Percentiles rank a stretch among this genome's conserved stretches.
Conservation (phyloP, 345 rosid species). For the Jatropha curcas region DNA sequence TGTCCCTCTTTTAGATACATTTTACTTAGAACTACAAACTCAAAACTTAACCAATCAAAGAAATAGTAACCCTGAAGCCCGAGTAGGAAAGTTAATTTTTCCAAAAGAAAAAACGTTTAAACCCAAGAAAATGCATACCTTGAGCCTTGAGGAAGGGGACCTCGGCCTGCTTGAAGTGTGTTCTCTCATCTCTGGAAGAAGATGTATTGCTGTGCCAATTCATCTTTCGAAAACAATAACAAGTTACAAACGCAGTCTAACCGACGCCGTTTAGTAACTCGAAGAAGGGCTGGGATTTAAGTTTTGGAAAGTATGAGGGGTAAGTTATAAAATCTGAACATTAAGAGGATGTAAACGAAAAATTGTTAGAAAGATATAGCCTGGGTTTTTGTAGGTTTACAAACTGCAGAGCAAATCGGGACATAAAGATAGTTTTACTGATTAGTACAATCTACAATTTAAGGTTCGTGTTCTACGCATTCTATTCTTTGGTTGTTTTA, state of each 20-base stretch:
- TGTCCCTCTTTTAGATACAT: slow-evolving; percentile 32
- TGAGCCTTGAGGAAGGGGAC: neutral
- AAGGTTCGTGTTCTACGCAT: slow-evolving; percentile 3
- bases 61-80: neutral
- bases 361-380: neutral
- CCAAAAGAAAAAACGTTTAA: neutral
- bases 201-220: no score
- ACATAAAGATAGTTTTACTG: neutral
- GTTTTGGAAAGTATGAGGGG: neutral
- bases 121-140: neutral
- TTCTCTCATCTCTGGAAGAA: no score
- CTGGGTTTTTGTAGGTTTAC: neutral
- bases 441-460: neutral
- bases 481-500: neutral
- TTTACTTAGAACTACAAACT: neutral
- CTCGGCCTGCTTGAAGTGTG: no score
- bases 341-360: neutral
- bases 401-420: neutral
- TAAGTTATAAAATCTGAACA: neutral
- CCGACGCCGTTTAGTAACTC: neutral
- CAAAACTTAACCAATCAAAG: neutral
- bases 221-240: no score
- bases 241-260: neutral
- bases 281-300: neutral
- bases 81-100: neutral